Base-by-base conservation (phyloP, 2,329 filamentous ascomycete genomes). In the Monosporascus sp. region DNA sequence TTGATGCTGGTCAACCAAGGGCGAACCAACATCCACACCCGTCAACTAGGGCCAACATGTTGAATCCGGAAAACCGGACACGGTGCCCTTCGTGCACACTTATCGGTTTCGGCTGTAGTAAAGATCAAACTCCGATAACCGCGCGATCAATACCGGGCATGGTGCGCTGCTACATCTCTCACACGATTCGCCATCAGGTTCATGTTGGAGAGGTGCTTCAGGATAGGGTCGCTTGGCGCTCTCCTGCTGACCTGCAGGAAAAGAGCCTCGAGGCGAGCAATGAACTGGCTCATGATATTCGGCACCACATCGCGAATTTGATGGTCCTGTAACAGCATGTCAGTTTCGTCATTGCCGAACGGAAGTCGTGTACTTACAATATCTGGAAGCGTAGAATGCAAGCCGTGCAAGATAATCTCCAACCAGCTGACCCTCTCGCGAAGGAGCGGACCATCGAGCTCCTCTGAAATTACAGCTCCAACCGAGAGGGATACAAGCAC, bases 401-500 rank as follows among this genome's bases (percentile, higher is more conserved):
- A 78, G 27, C 77, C 73, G 41, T 75, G 70, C n/a, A 87, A 70
- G 40, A 84, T 78, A 61, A 78, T 75, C 63, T 86, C 82, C 41
- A 86, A 74, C 80, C 84, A 84, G 22, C 72, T 72, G 51, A 86
- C 70, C 66, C 82, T 82, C 62, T 82, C 76, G 48, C 77, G 73
- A 50, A 86, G 69, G 46, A 76, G 71, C 11, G 74, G 71, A 41
- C 78, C 78, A 53, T 77, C 76, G 46, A 88, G 70, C 44, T 84
- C 76, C 61, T 82, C 77, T 37, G 81, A 81, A 52, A 88, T 77
- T 7, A 83, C 85, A 24, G 84, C 82, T 51, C 83, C 83, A 40
- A 87, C 79, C 1, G 85, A 86, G 47, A 88, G 74, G 20, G 85
- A 73, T 50, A 88, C 76, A 20, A 88, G 73, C 19, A 83, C 80